Percentiles rank a stretch among this genome's conserved stretches.
Conservation (phyloP, 192 early-diverging fungal genomes). For the Paraglomus brasilianum region DNA sequence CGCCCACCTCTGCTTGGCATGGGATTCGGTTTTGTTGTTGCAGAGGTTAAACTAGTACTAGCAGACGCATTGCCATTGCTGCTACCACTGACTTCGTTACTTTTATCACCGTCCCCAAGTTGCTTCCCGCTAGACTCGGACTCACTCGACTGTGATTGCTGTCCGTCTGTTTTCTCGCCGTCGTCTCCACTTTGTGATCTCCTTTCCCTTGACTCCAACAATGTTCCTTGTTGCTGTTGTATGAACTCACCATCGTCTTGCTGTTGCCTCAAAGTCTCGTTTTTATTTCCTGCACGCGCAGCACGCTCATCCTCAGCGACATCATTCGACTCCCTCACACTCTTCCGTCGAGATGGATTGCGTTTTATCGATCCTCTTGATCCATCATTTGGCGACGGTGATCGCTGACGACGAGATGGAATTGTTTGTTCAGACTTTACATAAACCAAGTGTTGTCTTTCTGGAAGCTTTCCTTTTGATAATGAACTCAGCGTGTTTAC, state of each 20-base stretch:
- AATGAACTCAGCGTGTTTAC: too few species aligned
- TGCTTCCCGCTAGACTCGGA: background rate
- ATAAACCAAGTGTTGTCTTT: too few species aligned
- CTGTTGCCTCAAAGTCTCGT: constrained; percentile 12
- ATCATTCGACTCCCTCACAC: constrained; percentile 17
- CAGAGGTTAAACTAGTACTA: constrained; percentile 17
- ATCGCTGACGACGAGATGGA: constrained; percentile 3
- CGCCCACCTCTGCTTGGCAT: constrained; percentile 21
- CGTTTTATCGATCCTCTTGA: constrained; percentile 11
- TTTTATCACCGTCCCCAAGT: background rate
- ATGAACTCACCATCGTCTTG: constrained; percentile 11
- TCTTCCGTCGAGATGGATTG: constrained; percentile 12
- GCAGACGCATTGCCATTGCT: constrained; percentile 21
- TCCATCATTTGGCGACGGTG: constrained; percentile 12
- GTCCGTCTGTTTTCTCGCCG: background rate
- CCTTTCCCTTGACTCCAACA: background rate
- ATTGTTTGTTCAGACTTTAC: constrained; percentile 6
- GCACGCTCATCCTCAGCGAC: background rate
- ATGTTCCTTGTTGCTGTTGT: constrained; percentile 20
- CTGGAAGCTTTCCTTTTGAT: too few species aligned
- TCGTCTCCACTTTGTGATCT: constrained; percentile 26
- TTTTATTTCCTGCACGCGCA: background rate
- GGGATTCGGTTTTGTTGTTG: constrained; percentile 9
- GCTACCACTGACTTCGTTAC: background rate
- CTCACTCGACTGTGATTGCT: constrained; percentile 16